These are phyloP conservation scores for Auricularia heimuer DNA, from an alignment of 768 basidiomycete species.

Conservation along the genomic window DNA sequence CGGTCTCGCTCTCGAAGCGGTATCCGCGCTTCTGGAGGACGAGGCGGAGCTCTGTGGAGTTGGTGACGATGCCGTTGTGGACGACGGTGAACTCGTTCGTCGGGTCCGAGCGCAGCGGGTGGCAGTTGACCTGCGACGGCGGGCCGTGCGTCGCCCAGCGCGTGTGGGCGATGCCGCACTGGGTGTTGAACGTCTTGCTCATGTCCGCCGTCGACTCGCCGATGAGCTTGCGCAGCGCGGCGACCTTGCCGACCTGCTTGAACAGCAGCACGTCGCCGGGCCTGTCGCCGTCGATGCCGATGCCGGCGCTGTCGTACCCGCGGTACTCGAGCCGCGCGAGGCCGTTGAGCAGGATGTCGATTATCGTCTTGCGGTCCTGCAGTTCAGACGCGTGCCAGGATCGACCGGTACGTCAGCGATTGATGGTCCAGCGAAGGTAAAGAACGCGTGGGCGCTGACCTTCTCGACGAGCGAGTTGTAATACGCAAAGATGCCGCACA, in stretches of 20 bases:
- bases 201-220: conserved; percentile 60
- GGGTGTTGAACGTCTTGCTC: conserved; percentile 65
- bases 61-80: conserved; percentile 99
- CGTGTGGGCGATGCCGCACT: conserved; percentile 97
- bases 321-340: conserved; percentile 95
- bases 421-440: neutral
- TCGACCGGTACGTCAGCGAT: neutral
- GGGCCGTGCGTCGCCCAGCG: conserved; percentile 98
- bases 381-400: conserved; percentile 3
- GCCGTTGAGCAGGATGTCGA: conserved; percentile 84
- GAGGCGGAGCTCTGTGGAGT: conserved; percentile 75
- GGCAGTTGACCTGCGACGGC: conserved; percentile 83
- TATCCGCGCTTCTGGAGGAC: conserved; percentile 95
- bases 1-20: conserved; percentile 89
- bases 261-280: conserved; percentile 69
- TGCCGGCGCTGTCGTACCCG: conserved; percentile 92
- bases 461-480: conserved; percentile 93
- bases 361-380: conserved; percentile 81
- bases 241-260: conserved; percentile 98
- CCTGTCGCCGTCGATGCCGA: conserved; percentile 87
- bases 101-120: conserved; percentile 82
- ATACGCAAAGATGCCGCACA: conserved; percentile 97
- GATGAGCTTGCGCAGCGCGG: conserved; percentile 83
- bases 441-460: conserved; percentile 34
- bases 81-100: conserved; percentile 82